Percentiles rank a stretch among this genome's conserved stretches.
These are phyloP conservation scores for Plectosphaerella cucumerina DNA, from an alignment of 2,329 filamentous ascomycete genomes.

Conservation along the genomic window DNA sequence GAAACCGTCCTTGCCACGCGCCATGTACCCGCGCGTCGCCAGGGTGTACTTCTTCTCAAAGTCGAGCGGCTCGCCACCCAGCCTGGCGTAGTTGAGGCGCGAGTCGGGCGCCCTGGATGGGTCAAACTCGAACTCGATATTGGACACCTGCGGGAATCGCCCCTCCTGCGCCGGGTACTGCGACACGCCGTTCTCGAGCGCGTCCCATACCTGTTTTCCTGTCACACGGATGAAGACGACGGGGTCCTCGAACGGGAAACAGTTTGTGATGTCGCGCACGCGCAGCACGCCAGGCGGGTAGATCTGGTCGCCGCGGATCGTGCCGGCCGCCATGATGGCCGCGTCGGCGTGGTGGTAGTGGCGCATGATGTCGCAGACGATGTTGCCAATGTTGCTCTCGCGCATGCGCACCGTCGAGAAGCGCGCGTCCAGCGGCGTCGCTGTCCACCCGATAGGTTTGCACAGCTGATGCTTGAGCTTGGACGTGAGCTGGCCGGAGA, in stretches of 20 bases:
- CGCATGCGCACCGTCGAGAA: constrained; percentile 75
- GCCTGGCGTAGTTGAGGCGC: constrained; percentile 58
- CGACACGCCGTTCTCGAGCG: constrained; percentile 78
- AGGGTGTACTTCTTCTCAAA: constrained; percentile 63
- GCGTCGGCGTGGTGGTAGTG: constrained; percentile 79
- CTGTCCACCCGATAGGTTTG: constrained; percentile 79
- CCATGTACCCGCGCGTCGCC: constrained; percentile 85
- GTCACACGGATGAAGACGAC: constrained; percentile 71
- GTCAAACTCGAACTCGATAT: constrained; percentile 73
- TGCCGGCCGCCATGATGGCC: constrained; percentile 78
- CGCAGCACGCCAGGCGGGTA: constrained; percentile 76
- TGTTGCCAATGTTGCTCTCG: constrained; percentile 86
- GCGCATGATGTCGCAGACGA: constrained; percentile 88
- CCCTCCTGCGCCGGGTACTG: constrained; percentile 79
- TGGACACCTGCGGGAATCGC: constrained; percentile 82
- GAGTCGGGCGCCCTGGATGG: constrained; percentile 54
- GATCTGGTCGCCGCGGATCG: constrained; percentile 82
- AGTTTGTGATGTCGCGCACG: constrained; percentile 79
- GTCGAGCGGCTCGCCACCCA: constrained; percentile 60
- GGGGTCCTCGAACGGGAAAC: constrained; percentile 90
- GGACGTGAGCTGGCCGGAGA: constrained; percentile 67
- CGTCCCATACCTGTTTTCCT: constrained; percentile 71
- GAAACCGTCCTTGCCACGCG: constrained; percentile 81
- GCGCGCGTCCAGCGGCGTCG: constrained; percentile 76
- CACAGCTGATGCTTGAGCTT: constrained; percentile 73